Conservation (phyloP, 305 asterid genomes). For the Solanum hybrid region DNA sequence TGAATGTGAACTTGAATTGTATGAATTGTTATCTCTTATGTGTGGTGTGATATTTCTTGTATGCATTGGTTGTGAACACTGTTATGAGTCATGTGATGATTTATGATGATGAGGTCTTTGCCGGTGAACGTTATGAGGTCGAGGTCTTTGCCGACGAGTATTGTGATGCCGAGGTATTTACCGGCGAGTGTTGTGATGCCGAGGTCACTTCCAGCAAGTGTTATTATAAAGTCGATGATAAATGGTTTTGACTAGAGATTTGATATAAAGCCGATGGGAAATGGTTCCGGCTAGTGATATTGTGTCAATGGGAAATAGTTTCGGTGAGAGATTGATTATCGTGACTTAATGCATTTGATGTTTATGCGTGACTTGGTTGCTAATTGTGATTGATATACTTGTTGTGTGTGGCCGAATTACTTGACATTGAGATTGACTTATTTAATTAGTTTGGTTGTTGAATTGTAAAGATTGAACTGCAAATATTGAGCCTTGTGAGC, state of each 20-base stretch:
- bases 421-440: background rate
- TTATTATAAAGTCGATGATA: background rate
- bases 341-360: background rate
- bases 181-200: background rate
- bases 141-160: background rate
- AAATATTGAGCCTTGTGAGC: background rate
- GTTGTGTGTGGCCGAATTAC: background rate
- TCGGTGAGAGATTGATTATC: no score
- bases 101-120: background rate
- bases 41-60: background rate
- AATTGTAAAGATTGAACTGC: background rate
- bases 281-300: background rate
- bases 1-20: background rate
- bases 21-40: no score
- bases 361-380: background rate
- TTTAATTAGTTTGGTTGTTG: background rate
- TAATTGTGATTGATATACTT: background rate
- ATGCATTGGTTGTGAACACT: background rate
- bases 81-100: background rate
- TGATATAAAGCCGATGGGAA: background rate
- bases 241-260: background rate
- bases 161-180: background rate
- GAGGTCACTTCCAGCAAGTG: background rate
- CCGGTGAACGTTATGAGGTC: fast-evolving
- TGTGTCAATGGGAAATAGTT: no score